Evolutionary conservation across 345 rosid genomes (phyloP).

Genomic region (Hypericum perforatum): DNA sequence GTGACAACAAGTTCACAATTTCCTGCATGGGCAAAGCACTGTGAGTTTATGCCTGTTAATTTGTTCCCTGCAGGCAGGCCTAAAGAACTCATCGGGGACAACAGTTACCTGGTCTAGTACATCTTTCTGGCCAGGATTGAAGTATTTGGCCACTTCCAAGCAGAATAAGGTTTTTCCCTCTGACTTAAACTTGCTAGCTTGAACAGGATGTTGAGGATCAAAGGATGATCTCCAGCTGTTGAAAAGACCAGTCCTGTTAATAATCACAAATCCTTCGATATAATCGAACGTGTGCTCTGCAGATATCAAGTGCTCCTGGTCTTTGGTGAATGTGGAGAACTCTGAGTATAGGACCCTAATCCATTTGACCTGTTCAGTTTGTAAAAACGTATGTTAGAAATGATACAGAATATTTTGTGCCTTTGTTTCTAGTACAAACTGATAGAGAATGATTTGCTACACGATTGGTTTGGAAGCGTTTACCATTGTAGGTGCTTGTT

Average conservation of each 20-base stretch:
- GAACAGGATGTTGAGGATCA: background rate
- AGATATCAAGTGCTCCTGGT: conserved; percentile 1
- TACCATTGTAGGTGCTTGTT: conserved; percentile 4
- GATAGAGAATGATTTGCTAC: no score
- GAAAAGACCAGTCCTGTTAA: background rate
- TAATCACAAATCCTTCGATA: conserved; percentile 5
- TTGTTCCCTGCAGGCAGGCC: background rate
- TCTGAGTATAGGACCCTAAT: conserved; percentile 3
- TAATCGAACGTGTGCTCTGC: background rate
- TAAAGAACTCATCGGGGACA: no score
- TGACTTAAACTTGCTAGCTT: background rate
- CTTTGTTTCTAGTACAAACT: background rate
- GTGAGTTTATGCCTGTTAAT: background rate
- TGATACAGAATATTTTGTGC: background rate
- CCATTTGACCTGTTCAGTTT: background rate
- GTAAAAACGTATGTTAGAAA: background rate
- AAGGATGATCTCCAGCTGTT: conserved; percentile 3
- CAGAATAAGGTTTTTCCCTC: conserved; percentile 1
- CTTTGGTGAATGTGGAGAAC: background rate
- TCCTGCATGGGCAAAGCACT: background rate
- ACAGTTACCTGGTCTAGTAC: background rate
- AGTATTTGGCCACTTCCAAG: conserved; percentile 1
- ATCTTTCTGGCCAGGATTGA: background rate
- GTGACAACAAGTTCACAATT: background rate
- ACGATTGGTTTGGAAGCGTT: background rate